Evolutionary conservation across 805 yeast species (phyloP), one percentile per base, ranked within the genome.

Genomic region (Hanseniaspora pseudoguilliermondii): DNA sequence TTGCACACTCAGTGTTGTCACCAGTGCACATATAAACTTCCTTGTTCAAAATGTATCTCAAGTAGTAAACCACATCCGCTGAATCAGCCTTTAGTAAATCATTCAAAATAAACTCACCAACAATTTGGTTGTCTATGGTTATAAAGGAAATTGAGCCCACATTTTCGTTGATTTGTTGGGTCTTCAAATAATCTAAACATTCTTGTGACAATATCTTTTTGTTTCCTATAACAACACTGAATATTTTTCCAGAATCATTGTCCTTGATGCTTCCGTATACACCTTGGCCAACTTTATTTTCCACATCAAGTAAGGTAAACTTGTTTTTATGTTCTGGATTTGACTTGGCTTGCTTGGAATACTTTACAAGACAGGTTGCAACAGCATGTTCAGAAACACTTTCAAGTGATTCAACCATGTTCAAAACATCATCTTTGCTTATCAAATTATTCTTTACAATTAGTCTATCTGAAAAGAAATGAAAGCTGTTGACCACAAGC

Each of bases 11-110:
- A 6, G 65, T 66, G 57, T 81, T 79, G 67, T 93, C 99, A 41
- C 99, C 99, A 1, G 96, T 88, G 2, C 93, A 86, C 80, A 93
- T 81, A 8, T 88, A 95, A 11, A 89, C 82, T 10, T 75, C 72
- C 60, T 80, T 78, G 0, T 84, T 83, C 47, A 72, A 69, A 1
- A 65, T 61, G 21, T 46, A 46, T 50, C 69, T 69, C 49, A 93
- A 71, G 59, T 78, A 75, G 27, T 73, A 69, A 16, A 93, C 71
- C 0, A 87, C 83, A 2, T 73, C 75, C 34, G 67, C 69, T 0
- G 96, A 80, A 59, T 86, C 86, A 1, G 75, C 71, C 60, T 86
- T 84, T 21, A 89, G 63, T 13, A 76, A 70, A 68, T 93, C 98
- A 5, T 75, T 69, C 13, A 91, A 69, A 58, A 81, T 84, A 47